Base-by-base conservation (phyloP, 2,329 filamentous ascomycete genomes). In the Niveomyces coronatus region DNA sequence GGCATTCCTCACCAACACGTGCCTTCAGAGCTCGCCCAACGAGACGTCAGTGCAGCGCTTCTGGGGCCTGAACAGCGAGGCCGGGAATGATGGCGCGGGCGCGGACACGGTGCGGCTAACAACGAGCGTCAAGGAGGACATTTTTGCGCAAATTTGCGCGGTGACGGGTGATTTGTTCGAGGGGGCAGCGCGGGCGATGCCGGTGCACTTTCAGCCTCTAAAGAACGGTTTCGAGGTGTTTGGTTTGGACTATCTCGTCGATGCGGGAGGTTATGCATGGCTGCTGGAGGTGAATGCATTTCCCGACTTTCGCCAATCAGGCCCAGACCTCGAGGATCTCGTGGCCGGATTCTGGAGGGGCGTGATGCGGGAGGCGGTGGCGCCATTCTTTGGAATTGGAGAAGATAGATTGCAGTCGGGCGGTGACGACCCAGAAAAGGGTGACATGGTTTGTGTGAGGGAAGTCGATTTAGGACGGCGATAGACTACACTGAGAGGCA, bases 211-310 rank as follows among this genome's bases (percentile, higher is more conserved):
- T 64, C 87, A 95, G 61, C 78, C 88, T 13, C 57, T 94, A 34
- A 78, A 80, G 1, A 89, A 93, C 56, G 85, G 82, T 0, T 96
- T 96, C 54, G 91, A 98, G 64, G 67, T 93, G 7, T 98, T 84
- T 56, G 91, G 91, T 0, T 60, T 96, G 29, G 91, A 98, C 56
- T 98, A 91, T 54, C 58, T 98, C 51, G 79, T 95, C 9, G 85
- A 87, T 51, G 68, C 55, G 1, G 51, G 56, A 8, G 79, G 76
- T 0, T 68, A 53, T 4, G 74, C 77, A 4, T 95, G 79, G 77
- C 57, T 98, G 52, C 64, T 98, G 40, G 91, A 98, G 64, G 75
- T 94, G 22, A 98, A 98, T 64, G 85, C 89, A 1, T 98, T 94
- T 61, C 91, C 91, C 9, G 91, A 98, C 63, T 96, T 96, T 54